These are phyloP conservation scores for Eleusine indica DNA, from an alignment of 176 grass and related monocot species.

Conservation along the genomic window DNA sequence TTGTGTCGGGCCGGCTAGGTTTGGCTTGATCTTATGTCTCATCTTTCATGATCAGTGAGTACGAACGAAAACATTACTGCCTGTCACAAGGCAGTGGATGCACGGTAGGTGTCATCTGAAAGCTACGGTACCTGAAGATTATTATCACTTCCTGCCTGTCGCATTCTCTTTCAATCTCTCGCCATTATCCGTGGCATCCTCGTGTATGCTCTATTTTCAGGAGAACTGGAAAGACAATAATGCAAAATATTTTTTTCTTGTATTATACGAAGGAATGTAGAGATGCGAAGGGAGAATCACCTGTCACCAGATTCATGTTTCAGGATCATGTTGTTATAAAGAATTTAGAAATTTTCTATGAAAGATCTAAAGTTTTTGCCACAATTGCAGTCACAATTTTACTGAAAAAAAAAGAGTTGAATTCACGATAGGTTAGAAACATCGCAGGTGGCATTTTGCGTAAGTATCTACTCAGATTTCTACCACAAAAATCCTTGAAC, in stretches of 20 bases:
- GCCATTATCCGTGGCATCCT: slow-evolving; percentile 32
- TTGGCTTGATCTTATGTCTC: not conserved
- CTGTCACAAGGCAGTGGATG: slow-evolving; percentile 11
- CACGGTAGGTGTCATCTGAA: slow-evolving; percentile 13
- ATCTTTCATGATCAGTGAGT: not conserved
- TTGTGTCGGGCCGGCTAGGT: not conserved
- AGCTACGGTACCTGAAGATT: slow-evolving; percentile 16
- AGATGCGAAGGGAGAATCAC: not conserved
- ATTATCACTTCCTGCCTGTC: slow-evolving; percentile 22
- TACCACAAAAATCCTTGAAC: slow-evolving; percentile 6
- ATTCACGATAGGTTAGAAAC: too few species aligned
- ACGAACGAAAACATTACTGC: not conserved
- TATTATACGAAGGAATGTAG: not conserved
- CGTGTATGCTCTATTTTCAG: not conserved
- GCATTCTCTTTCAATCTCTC: slow-evolving; percentile 26
- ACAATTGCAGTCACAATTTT: not conserved
- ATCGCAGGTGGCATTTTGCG: not conserved
- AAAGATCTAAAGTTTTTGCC: not conserved
- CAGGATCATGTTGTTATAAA: not conserved
- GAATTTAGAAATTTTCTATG: not conserved
- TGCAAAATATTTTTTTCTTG: not conserved
- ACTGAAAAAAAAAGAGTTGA: too few species aligned
- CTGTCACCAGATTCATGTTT: not conserved
- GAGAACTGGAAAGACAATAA: not conserved
- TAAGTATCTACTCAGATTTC: not conserved